Base-by-base conservation (phyloP, 257 asterid species). In the Linderniella brevidens region DNA sequence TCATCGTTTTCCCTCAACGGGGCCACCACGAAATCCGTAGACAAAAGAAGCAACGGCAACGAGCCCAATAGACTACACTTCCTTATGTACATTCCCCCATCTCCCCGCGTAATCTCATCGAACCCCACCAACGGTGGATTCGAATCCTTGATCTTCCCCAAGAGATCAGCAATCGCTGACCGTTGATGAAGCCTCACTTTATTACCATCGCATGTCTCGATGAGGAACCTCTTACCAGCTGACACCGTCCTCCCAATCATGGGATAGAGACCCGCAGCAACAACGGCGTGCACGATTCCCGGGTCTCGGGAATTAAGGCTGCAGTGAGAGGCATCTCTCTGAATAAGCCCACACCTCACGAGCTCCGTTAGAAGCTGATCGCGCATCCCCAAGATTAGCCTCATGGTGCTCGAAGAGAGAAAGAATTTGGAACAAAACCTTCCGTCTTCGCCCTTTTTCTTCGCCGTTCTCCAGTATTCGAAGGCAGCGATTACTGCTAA, bases 101-200 rank as follows among this genome's bases (percentile, higher is more conserved):
- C 96, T 43, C 96, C 92, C 42, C 86, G 93, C 10, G 76, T 81
- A 46, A 90, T 79, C 73, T 90, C 96, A 55, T 84, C 93, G 50
- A 76, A 90, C 48, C 66, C 50, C 35, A 90, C 53, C 66, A 81
- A 55, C 20, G 94, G 86, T 19, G 38, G 69, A 25, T 25, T 25
- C 44, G 43, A 38, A 13, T 37, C 36, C 13, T 8, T 46, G 35
- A 70, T 72, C 48, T 59, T 57, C 17, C 46, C 48, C 5, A 74
- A 55, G 18, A 78, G 66, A 58, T 58, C 69, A 29, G 55, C 59
- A 58, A 74, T 82, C 19, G 74, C 65, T 7, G 96, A 90, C 35
- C 56, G 74, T 9, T 72, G 78, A 37, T 85, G 86, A 69, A 88
- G 52, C 64, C 78, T 58, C 13, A 88, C 96, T 68, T 72, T 80